Percentiles rank a stretch among this genome's conserved stretches.
Evolutionary conservation across 495 filamentous ascomycete genomes (phyloP).

Genomic region (Saxophila tyrrhenica): DNA sequence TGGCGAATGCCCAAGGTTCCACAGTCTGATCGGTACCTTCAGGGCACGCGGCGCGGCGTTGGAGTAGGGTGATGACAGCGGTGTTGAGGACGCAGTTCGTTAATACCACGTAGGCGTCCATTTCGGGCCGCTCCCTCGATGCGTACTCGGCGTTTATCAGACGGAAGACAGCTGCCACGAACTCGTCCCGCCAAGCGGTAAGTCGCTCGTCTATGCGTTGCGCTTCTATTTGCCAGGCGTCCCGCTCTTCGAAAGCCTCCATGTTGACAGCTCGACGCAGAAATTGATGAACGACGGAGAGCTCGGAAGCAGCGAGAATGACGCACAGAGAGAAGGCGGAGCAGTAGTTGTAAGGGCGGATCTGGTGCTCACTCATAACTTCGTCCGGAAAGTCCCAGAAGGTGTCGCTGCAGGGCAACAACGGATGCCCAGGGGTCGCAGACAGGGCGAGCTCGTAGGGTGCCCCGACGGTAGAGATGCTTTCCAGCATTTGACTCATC

Average conservation of each 20-base stretch:
- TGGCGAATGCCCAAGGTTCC: constrained; percentile 26
- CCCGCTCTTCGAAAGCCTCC: constrained; percentile 18
- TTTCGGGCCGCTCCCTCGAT: constrained; percentile 10
- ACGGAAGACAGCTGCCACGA: constrained; percentile 7
- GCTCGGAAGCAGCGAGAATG: constrained; percentile 23
- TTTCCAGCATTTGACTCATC: constrained; percentile 31
- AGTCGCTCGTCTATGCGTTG: constrained; percentile 24
- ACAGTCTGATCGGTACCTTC: constrained; percentile 12
- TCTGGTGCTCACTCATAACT: constrained; percentile 15
- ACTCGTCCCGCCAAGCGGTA: constrained; percentile 24
- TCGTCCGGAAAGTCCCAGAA: constrained; percentile 19
- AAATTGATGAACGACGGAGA: constrained; percentile 26
- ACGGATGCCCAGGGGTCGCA: constrained; percentile 9
- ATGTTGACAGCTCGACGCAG: constrained; percentile 25
- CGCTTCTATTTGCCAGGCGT: constrained; percentile 26
- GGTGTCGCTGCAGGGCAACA: constrained; percentile 20
- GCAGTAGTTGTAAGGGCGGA: constrained; percentile 13
- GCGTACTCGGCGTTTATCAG: constrained; percentile 8
- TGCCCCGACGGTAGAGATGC: constrained; percentile 25
- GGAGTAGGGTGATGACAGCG: constrained; percentile 25
- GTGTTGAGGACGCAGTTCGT: constrained; percentile 21
- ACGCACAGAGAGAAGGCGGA: constrained; percentile 21
- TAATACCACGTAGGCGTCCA: constrained; percentile 17
- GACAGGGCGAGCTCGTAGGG: constrained; percentile 23
- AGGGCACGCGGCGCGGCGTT: constrained; percentile 19